Evolutionary conservation across 2,329 filamentous ascomycete species (phyloP).

Genomic region (Fonsecaea monophora): DNA sequence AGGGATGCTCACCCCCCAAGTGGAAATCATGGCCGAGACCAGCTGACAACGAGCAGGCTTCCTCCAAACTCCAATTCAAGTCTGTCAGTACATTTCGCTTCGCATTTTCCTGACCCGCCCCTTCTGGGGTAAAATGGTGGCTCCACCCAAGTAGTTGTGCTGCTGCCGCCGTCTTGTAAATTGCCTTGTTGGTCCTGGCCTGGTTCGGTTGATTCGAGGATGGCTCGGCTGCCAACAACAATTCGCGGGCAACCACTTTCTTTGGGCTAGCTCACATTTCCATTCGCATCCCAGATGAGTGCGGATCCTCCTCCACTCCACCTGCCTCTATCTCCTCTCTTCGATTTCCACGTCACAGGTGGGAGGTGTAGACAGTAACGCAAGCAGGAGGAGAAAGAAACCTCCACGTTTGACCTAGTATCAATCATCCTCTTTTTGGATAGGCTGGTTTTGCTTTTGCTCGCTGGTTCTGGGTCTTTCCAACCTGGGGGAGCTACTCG

Average conservation of each 20-base stretch:
- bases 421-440: too few species aligned
- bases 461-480: background rate
- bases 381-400: background rate
- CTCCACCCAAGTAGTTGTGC: too few species aligned
- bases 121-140: too few species aligned
- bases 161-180: too few species aligned
- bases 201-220: background rate
- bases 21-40: background rate
- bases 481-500: background rate
- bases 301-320: background rate
- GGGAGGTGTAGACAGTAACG: background rate
- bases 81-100: too few species aligned
- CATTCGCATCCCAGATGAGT: background rate
- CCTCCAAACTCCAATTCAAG: background rate
- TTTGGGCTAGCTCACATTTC: background rate
- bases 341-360: background rate
- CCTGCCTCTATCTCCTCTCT: background rate
- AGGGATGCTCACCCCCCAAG: background rate
- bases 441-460: background rate
- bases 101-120: too few species aligned
- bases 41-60: background rate
- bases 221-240: too few species aligned
- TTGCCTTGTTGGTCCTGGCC: background rate
- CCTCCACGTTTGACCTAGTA: too few species aligned
- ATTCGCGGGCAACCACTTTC: background rate